phyloP scores from a whole-genome alignment of 2,329 filamentous ascomycete species.

The Scleromitrula shiraiana region DNA sequence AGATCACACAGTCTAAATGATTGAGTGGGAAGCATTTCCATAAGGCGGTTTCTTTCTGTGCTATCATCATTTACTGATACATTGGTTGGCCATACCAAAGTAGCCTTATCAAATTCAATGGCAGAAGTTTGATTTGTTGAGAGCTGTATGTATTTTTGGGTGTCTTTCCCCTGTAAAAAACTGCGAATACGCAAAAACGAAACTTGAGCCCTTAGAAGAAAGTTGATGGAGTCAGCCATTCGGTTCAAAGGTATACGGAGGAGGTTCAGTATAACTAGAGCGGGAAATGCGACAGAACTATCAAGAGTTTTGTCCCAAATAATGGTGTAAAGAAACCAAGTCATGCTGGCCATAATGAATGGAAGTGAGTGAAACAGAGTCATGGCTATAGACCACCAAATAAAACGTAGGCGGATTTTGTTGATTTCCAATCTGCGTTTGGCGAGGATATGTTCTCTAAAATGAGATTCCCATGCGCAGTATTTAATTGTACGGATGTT shows the following conservation, averaged over 20 bases:
- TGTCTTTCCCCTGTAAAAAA: no score
- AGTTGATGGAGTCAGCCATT: no score
- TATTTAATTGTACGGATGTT: constrained; percentile 69
- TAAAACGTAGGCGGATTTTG: neutral
- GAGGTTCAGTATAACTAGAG: constrained; percentile 50
- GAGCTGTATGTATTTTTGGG: no score
- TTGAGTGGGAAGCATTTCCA: no score
- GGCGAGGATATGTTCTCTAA: neutral
- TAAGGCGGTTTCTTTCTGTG: no score
- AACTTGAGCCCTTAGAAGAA: no score
- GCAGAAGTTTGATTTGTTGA: no score
- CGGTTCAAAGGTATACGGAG: constrained; percentile 61
- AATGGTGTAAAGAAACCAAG: neutral
- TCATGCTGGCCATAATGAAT: constrained; percentile 29
- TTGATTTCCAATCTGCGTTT: neutral
- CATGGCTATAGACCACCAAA: neutral
- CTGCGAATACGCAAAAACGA: no score
- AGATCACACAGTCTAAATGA: constrained; percentile 54
- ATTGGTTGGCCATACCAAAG: no score
- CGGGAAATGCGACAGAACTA: neutral
- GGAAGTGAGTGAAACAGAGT: neutral
- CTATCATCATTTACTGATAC: no score
- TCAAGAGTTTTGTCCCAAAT: neutral
- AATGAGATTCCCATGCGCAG: constrained; percentile 50
- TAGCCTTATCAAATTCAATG: no score